A percentile compares a stretch with the other conserved stretches of the same genome.
phyloP scores from a whole-genome alignment of 202 grass and related monocot genomes.

The Brachypodium distachyon region DNA sequence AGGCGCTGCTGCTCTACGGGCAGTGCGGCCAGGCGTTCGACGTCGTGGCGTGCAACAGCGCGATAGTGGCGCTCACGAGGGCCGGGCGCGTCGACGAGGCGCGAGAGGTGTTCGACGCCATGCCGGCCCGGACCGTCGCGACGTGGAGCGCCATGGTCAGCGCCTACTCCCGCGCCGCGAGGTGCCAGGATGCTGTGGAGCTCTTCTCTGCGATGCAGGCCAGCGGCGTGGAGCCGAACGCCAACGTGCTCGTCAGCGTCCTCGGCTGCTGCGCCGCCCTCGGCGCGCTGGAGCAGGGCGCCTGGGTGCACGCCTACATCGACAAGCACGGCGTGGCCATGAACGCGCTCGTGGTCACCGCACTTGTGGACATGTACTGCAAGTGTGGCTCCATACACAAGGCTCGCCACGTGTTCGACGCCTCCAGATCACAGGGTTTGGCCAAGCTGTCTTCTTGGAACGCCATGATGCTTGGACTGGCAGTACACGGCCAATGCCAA shows the following conservation, averaged over 20 bases:
- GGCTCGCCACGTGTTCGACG: conserved; percentile 50
- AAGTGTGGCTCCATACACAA: conserved; percentile 55
- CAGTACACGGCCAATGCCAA: conserved; percentile 36
- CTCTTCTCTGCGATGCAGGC: conserved; percentile 65
- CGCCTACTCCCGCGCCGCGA: conserved; percentile 45
- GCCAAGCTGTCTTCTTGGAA: conserved; percentile 57
- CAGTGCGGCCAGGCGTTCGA: conserved; percentile 35
- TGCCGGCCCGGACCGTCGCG: conserved; percentile 42
- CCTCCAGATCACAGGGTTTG: neutral
- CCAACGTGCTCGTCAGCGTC: conserved; percentile 51
- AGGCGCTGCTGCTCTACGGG: conserved; percentile 26
- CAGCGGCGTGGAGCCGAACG: conserved; percentile 50
- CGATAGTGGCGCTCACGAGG: conserved; percentile 43
- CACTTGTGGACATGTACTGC: conserved; percentile 68
- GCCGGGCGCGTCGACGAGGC: conserved; percentile 37
- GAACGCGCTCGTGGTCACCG: conserved; percentile 53
- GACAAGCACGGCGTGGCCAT: conserved; percentile 24
- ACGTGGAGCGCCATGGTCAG: conserved; percentile 80
- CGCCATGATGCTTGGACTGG: conserved; percentile 57
- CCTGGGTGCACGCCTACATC: conserved; percentile 68
- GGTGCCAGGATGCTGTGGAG: conserved; percentile 35
- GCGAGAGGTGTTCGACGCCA: conserved; percentile 48
- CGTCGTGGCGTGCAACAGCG: conserved; percentile 51
- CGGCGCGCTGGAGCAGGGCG: conserved; percentile 57
- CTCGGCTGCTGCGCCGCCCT: conserved; percentile 54